These are phyloP conservation scores for Teunomyces atbi DNA, from an alignment of 805 yeast species.

Conservation along the genomic window DNA sequence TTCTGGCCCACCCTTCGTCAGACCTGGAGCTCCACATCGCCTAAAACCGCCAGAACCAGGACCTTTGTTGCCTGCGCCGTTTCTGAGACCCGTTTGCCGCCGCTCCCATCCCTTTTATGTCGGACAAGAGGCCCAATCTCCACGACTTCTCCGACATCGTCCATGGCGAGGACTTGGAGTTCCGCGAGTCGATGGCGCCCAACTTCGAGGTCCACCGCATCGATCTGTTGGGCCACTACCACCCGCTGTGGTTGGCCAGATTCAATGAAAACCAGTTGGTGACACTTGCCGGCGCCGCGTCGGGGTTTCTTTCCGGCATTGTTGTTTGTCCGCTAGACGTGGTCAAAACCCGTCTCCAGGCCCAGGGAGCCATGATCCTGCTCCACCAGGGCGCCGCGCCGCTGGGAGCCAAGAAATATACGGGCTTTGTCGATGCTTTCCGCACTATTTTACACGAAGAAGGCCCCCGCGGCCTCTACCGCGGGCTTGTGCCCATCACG, in stretches of 20 bases:
- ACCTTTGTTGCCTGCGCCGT: neutral
- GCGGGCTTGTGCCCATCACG: slow-evolving; percentile 90
- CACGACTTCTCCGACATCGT: slow-evolving; percentile 35
- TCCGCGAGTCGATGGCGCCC: slow-evolving; percentile 20
- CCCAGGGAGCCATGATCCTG: slow-evolving; percentile 61
- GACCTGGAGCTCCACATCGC: no score
- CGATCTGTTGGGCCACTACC: slow-evolving; percentile 3
- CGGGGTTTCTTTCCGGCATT: slow-evolving; percentile 88
- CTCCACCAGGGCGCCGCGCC: slow-evolving; percentile 20
- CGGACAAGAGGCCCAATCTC: neutral
- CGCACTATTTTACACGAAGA: slow-evolving; percentile 68
- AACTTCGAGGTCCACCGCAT: slow-evolving; percentile 12
- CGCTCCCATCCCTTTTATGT: neutral
- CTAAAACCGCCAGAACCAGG: no score
- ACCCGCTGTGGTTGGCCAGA: neutral
- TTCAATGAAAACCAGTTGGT: slow-evolving; percentile 46
- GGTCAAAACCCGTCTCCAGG: slow-evolving; percentile 90
- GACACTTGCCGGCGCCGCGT: slow-evolving; percentile 88
- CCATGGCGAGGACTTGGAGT: slow-evolving; percentile 39
- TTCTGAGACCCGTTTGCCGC: neutral
- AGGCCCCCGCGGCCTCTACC: slow-evolving; percentile 78
- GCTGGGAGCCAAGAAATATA: slow-evolving; percentile 30
- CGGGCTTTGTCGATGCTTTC: slow-evolving; percentile 64
- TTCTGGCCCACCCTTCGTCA: neutral
- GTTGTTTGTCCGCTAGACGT: slow-evolving; percentile 95